Evolutionary conservation across 257 asterid genomes (phyloP).

Genomic region (Nicotiana undulata): DNA sequence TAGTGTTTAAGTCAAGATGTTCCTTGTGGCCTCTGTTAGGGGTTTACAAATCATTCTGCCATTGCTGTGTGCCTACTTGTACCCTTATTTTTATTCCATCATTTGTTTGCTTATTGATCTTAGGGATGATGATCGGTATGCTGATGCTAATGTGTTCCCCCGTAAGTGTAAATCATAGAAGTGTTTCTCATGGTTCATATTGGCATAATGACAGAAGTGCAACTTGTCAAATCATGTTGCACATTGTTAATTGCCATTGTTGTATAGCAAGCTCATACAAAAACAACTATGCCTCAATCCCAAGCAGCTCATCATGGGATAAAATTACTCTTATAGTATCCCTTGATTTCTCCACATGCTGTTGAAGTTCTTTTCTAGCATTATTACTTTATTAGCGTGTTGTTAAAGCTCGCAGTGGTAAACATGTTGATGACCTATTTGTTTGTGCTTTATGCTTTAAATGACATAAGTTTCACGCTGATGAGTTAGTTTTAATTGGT

Average conservation of each 20-base stretch:
- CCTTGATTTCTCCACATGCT: not conserved
- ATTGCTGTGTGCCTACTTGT: not conserved
- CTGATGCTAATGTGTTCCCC: not conserved
- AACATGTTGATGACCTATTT: not conserved
- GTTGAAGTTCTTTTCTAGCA: not conserved
- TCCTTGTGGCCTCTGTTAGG: not conserved
- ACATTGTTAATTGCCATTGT: not conserved
- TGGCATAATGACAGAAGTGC: not conserved
- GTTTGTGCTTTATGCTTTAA: not conserved
- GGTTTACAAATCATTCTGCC: not conserved
- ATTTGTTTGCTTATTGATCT: not conserved
- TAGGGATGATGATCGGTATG: not conserved
- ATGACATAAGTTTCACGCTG: not conserved
- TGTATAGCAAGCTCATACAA: not conserved
- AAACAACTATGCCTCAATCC: not conserved
- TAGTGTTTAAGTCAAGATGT: not conserved
- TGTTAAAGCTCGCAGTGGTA: not conserved
- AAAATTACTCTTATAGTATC: not conserved
- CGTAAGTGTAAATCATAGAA: not conserved
- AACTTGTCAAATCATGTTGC: not conserved
- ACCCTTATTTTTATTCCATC: not conserved
- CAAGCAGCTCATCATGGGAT: not conserved
- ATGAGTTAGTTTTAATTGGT: constrained; percentile 1
- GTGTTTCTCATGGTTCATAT: not conserved
- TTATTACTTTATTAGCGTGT: not conserved